A percentile compares a stretch with the other conserved stretches of the same genome.
phyloP scores from a whole-genome alignment of 768 basidiomycete species.

The Wakefieldia striispora region DNA sequence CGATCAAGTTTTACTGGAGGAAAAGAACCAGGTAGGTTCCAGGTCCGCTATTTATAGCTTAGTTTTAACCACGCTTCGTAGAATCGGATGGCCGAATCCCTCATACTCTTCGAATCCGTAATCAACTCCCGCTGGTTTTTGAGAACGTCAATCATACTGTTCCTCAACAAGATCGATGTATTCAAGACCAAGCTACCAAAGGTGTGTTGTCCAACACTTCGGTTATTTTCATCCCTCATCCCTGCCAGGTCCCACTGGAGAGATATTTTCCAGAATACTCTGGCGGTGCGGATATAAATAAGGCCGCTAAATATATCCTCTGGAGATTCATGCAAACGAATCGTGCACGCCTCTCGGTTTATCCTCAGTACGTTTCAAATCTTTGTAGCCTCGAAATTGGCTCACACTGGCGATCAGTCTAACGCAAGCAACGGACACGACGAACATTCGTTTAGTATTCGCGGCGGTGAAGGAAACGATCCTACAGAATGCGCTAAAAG shows the following conservation, averaged over 20 bases:
- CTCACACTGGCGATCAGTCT: slow-evolving; percentile 41
- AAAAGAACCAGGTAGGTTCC: slow-evolving; percentile 34
- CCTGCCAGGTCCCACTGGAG: slow-evolving; percentile 63
- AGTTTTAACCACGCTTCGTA: slow-evolving; percentile 18
- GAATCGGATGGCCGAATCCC: slow-evolving; percentile 76
- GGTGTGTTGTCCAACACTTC: slow-evolving; percentile 3
- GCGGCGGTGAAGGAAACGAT: slow-evolving; percentile 94
- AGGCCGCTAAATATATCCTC: slow-evolving; percentile 90
- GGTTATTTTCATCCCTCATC: neutral
- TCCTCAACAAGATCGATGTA: slow-evolving; percentile 72
- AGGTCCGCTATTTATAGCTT: neutral
- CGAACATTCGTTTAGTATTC: slow-evolving; percentile 78
- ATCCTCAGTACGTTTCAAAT: slow-evolving; percentile 72
- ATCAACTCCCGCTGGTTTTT: slow-evolving; percentile 82
- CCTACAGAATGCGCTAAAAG: slow-evolving; percentile 81
- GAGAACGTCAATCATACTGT: slow-evolving; percentile 62
- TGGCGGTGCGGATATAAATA: slow-evolving; percentile 86
- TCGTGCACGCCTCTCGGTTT: slow-evolving; percentile 77
- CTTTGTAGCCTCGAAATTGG: neutral
- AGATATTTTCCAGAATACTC: slow-evolving; percentile 86
- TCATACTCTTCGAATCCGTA: slow-evolving; percentile 73
- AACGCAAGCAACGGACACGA: slow-evolving; percentile 88
- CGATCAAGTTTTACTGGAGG: slow-evolving; percentile 69
- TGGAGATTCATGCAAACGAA: slow-evolving; percentile 96
- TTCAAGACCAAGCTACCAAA: slow-evolving; percentile 74